phyloP scores from a whole-genome alignment of 164 flowering plant species.

The Kalanchoe fedtschenkoi region DNA sequence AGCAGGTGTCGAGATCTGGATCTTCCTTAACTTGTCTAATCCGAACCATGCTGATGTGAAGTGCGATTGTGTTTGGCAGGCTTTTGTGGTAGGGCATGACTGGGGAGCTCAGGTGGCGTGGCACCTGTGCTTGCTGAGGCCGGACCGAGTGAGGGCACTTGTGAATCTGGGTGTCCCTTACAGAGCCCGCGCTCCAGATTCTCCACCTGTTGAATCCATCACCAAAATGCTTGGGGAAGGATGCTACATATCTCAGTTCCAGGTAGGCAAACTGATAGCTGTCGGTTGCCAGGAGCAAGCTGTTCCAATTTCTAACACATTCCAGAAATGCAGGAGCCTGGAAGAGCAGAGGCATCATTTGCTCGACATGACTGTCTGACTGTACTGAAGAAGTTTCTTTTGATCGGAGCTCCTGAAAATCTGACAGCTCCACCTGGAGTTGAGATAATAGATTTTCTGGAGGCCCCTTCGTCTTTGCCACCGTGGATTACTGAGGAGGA shows the following conservation, averaged over 20 bases:
- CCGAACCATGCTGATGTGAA: not conserved
- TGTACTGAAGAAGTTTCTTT: slow-evolving; percentile 13
- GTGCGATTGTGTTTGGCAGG: slow-evolving; percentile 11
- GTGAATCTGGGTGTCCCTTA: slow-evolving; percentile 19
- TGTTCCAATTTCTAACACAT: not conserved
- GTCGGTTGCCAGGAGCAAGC: not conserved
- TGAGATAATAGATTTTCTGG: slow-evolving; percentile 16
- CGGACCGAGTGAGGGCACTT: slow-evolving; percentile 24
- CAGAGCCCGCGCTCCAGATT: slow-evolving; percentile 13
- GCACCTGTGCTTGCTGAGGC: slow-evolving; percentile 17
- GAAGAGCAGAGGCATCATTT: slow-evolving; percentile 11
- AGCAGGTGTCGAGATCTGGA: slow-evolving; percentile 10
- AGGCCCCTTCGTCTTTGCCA: slow-evolving; percentile 13
- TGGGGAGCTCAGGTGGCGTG: slow-evolving; percentile 23
- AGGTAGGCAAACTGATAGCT: slow-evolving; percentile 12
- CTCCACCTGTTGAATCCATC: slow-evolving; percentile 15
- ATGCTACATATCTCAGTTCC: slow-evolving; percentile 25
- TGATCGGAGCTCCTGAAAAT: slow-evolving; percentile 11
- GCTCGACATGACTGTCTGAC: slow-evolving; percentile 9
- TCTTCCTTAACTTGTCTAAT: not conserved
- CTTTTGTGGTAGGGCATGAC: slow-evolving; percentile 26
- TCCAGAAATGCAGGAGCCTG: slow-evolving; percentile 6
- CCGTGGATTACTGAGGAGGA: slow-evolving; percentile 16
- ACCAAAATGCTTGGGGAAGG: slow-evolving; percentile 17
- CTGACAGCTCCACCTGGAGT: slow-evolving; percentile 16